Conservation (phyloP, 208 protist genomes). For the Leishmania aethiopica region DNA sequence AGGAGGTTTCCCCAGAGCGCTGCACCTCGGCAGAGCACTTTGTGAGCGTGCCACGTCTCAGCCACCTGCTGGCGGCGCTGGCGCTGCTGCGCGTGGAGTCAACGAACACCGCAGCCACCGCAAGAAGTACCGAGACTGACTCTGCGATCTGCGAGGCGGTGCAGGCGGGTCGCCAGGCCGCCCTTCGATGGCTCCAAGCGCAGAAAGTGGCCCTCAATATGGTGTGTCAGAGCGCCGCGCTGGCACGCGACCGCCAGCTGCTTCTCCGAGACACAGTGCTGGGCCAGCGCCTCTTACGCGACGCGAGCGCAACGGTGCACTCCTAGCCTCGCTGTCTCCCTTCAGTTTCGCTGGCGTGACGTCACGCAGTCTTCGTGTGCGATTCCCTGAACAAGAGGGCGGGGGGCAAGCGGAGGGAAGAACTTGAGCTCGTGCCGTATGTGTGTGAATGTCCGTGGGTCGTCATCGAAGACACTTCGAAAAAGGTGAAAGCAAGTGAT, state of each 20-base stretch:
- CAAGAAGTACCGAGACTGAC: not conserved
- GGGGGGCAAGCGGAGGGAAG: not conserved
- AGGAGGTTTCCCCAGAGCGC: slow-evolving; percentile 38
- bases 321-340: not conserved
- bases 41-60: slow-evolving; percentile 25
- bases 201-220: slow-evolving; percentile 28
- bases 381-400: not conserved
- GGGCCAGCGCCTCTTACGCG: slow-evolving; percentile 34
- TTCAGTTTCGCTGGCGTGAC: not conserved
- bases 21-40: slow-evolving; percentile 39
- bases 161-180: slow-evolving; percentile 4
- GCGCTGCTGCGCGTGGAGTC: slow-evolving; percentile 19
- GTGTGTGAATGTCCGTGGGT: not conserved
- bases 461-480: not conserved
- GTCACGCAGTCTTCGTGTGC: not conserved
- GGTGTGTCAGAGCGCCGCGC: slow-evolving; percentile 21
- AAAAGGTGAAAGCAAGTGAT: slow-evolving; percentile 3
- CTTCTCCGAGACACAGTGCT: slow-evolving; percentile 41
- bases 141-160: slow-evolving; percentile 1
- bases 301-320: not conserved
- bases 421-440: not conserved
- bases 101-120: not conserved
- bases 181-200: slow-evolving; percentile 23
- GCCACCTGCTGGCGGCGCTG: slow-evolving; percentile 29
- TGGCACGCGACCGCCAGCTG: slow-evolving; percentile 19